Evolutionary conservation across 495 filamentous ascomycete species (phyloP).

Genomic region (Aspergillus nanangensis): DNA sequence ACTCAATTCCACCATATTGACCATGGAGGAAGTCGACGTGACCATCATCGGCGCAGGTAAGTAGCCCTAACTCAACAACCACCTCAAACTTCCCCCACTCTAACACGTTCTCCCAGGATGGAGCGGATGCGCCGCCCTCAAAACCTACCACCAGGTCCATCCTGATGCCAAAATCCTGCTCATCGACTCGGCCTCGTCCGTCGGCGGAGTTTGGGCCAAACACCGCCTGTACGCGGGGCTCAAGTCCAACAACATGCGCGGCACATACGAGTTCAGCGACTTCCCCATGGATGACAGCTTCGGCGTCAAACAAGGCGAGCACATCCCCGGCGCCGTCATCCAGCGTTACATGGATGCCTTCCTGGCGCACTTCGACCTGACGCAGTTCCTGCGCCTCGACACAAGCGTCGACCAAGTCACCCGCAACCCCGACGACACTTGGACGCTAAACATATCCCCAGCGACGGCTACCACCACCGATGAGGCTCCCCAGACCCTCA

Average conservation of each 20-base stretch:
- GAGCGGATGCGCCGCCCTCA: slow-evolving; percentile 56
- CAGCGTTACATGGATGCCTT: slow-evolving; percentile 64
- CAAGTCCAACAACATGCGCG: slow-evolving; percentile 58
- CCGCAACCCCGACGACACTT: slow-evolving; percentile 34
- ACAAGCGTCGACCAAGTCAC: slow-evolving; percentile 49
- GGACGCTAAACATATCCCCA: slow-evolving; percentile 30
- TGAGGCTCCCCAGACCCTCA: slow-evolving; percentile 7
- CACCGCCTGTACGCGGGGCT: slow-evolving; percentile 63
- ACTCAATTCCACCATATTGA: not conserved
- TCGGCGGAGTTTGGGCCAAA: slow-evolving; percentile 70
- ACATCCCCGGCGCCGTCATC: slow-evolving; percentile 64
- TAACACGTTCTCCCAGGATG: slow-evolving; percentile 36
- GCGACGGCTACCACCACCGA: slow-evolving; percentile 3
- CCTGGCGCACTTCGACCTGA: slow-evolving; percentile 54
- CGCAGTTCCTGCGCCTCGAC: slow-evolving; percentile 47
- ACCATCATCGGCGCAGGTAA: slow-evolving; percentile 42
- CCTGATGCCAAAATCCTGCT: slow-evolving; percentile 45
- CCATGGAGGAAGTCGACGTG: slow-evolving; percentile 20
- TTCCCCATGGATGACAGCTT: slow-evolving; percentile 66
- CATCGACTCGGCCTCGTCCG: slow-evolving; percentile 48
- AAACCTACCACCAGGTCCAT: slow-evolving; percentile 55
- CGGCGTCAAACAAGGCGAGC: slow-evolving; percentile 55
- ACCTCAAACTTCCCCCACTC: not conserved
- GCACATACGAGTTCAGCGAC: slow-evolving; percentile 67
- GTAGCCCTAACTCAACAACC: too few species aligned